Evolutionary conservation across 228 moss, liverwort and hornwort species (phyloP).

Genomic region (Sphagnum magellanicum): DNA sequence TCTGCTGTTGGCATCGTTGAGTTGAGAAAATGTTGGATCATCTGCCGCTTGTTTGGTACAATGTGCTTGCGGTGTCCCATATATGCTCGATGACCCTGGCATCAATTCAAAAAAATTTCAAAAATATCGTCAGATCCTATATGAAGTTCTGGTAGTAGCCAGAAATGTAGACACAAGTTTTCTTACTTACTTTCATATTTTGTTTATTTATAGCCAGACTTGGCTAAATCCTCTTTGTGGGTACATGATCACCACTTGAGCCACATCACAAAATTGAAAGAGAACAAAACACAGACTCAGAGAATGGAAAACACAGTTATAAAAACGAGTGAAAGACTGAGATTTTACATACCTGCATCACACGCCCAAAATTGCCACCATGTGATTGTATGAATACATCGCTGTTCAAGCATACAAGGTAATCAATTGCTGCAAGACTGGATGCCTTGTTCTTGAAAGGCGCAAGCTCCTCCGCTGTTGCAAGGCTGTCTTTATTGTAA

Average conservation of each 20-base stretch:
- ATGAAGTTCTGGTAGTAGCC: no score
- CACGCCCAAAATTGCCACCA: slow-evolving; percentile 68
- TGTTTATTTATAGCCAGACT: no score
- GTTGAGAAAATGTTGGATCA: slow-evolving; percentile 46
- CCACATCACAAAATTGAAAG: neutral
- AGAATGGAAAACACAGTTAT: neutral
- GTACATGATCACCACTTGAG: neutral
- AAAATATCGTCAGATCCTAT: neutral
- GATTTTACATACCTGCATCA: slow-evolving; percentile 34
- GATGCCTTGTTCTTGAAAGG: slow-evolving; percentile 45
- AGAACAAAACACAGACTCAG: neutral
- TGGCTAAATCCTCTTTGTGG: no score
- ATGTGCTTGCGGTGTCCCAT: slow-evolving; percentile 61
- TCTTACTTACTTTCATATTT: no score
- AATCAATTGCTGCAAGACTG: slow-evolving; percentile 66
- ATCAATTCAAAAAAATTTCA: neutral
- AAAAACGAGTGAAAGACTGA: neutral
- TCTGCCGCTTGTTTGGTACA: slow-evolving; percentile 54
- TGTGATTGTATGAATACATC: slow-evolving; percentile 71
- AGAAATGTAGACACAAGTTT: no score
- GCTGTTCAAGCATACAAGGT: slow-evolving; percentile 53
- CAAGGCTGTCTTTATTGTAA: slow-evolving; percentile 53
- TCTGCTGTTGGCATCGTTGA: slow-evolving; percentile 16
- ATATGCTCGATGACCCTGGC: slow-evolving; percentile 59
- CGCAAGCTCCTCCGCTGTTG: slow-evolving; percentile 32